A percentile compares a stretch with the other conserved stretches of the same genome.
Conservation (phyloP, 805 yeast species). For the Teunomyces stri region DNA sequence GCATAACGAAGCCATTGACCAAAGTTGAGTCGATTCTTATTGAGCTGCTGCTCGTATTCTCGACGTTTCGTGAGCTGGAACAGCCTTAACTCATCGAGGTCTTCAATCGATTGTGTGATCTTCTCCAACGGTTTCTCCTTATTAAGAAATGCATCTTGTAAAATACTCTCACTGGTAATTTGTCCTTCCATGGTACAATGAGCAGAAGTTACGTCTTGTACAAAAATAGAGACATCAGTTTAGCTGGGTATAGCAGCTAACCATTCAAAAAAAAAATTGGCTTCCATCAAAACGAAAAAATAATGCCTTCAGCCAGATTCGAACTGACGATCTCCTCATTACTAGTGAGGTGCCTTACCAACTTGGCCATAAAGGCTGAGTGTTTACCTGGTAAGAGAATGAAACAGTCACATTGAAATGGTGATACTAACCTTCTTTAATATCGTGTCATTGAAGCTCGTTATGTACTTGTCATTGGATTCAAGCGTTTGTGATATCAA, state of each 20-base stretch:
- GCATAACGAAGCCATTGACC: conserved; percentile 95
- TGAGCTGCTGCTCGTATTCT: conserved; percentile 83
- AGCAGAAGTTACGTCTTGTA: neutral
- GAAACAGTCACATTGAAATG: too few species aligned
- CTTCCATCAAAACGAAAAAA: conserved; percentile 2
- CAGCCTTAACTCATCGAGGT: conserved; percentile 77
- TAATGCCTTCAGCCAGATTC: conserved; percentile 18
- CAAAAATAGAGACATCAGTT: neutral
- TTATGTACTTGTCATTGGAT: too few species aligned
- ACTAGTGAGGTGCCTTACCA: conserved; percentile 20
- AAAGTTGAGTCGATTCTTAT: conserved; percentile 75
- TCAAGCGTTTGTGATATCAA: too few species aligned
- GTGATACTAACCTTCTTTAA: too few species aligned
- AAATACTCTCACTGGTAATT: conserved; percentile 37
- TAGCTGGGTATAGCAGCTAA: too few species aligned
- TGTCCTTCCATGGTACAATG: conserved; percentile 2
- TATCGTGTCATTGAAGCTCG: too few species aligned
- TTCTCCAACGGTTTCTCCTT: conserved; percentile 22
- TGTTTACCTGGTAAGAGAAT: neutral
- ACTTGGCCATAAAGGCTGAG: conserved; percentile 16
- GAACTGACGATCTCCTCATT: conserved; percentile 20
- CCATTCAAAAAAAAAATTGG: neutral
- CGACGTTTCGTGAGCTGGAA: conserved; percentile 72
- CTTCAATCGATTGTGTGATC: conserved; percentile 45
- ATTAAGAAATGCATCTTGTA: conserved; percentile 32